These are phyloP conservation scores for Suillus variegatus DNA, from an alignment of 768 basidiomycete genomes.

Conservation along the genomic window DNA sequence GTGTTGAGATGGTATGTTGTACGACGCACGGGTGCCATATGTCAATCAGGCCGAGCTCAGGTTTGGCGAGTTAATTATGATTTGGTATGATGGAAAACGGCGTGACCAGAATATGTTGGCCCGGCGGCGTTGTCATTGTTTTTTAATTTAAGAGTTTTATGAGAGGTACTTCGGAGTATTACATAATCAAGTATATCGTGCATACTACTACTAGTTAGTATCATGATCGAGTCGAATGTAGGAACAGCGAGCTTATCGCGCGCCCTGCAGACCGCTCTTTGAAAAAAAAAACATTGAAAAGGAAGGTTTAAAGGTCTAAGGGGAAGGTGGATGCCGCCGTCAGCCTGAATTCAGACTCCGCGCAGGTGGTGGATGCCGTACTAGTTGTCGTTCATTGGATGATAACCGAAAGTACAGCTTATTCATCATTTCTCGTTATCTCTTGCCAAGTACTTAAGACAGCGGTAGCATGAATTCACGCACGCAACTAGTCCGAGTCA, in stretches of 20 bases:
- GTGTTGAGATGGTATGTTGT: neutral
- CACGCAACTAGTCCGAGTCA: conserved; percentile 9
- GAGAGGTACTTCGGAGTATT: neutral
- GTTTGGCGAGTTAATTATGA: neutral
- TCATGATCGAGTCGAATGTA: no score
- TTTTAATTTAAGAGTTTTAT: neutral
- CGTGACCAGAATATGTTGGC: no score
- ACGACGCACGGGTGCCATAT: neutral
- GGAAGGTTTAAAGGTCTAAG: no score
- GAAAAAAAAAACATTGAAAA: no score
- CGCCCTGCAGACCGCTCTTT: no score
- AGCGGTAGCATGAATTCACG: neutral
- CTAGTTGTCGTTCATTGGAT: neutral
- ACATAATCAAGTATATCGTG: no score
- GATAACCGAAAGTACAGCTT: conserved; percentile 6
- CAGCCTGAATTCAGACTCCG: no score
- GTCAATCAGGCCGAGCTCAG: neutral
- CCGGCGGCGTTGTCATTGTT: neutral
- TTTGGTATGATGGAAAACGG: no score
- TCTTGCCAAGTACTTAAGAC: conserved; percentile 9
- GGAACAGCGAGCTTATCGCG: no score
- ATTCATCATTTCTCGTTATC: conserved; percentile 16
- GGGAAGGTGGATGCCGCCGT: neutral
- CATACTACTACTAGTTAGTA: no score
- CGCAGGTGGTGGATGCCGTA: no score